Base-by-base conservation (phyloP, 192 early-diverging fungal species). In the Coemansia sp. region DNA sequence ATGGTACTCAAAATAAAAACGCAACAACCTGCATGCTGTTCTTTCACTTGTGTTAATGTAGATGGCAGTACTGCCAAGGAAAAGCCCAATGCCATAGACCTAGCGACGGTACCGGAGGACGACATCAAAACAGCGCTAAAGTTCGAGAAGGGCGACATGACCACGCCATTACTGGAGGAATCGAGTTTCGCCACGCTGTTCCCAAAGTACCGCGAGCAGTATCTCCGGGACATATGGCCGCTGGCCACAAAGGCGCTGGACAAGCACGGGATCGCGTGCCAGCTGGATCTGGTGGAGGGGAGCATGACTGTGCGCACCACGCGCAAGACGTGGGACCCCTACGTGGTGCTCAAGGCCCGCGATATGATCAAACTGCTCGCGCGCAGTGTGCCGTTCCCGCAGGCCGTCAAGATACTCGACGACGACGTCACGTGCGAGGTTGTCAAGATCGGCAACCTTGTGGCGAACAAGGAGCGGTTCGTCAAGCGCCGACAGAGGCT, bases 251-350 rank as follows among this genome's bases (percentile, higher is more conserved):
- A 85, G 61, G 85, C 89, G 1, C 83, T 99, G 5, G 93, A 95
- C 11, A 89, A 87, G 77, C 79, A 92, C 85, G 97, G 97, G 19
- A 84, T 99, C 49, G 85, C 85, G 3, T 96, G 95, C 85, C 87
- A 91, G 20, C 86, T 99, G 61, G 93, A 99, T 85, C 87, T 98
- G 65, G 90, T 98, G 13, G 97, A 99, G 68, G 97, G 97, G 71
- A 90, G 88, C 72, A 98, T 99, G 95, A 95, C 96, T 4, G 97
- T 99, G 37, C 93, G 91, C 73, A 99, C 97, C 5, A 98, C 97
- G 0, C 87, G 93, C 54, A 97, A 97, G 74, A 95, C 96, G 14
- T 94, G 84, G 71, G 97, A 99, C 75, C 96, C 97, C 10, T 98
- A 95, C 84, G 84, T 91, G 25, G 92, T 99, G 48, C 74, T 99